These are phyloP conservation scores for Komagataella pastoris DNA, from an alignment of 805 yeast species.

Conservation along the genomic window DNA sequence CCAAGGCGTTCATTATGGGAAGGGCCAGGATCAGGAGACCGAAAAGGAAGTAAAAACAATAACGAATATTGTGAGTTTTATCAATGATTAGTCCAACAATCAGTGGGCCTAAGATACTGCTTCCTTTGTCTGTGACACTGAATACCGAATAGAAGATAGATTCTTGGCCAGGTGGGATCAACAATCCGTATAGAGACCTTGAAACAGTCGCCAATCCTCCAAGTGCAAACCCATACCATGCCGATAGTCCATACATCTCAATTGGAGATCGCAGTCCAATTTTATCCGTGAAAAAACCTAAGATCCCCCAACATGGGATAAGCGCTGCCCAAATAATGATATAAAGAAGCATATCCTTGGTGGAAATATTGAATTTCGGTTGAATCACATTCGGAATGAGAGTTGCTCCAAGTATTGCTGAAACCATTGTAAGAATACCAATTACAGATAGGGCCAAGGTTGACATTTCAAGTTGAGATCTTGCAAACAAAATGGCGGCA, in stretches of 20 bases:
- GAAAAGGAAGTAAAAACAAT: conserved; percentile 55
- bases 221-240: conserved; percentile 64
- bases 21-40: conserved; percentile 37
- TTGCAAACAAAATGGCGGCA: conserved; percentile 66
- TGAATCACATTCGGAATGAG: conserved; percentile 32
- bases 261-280: conserved; percentile 49
- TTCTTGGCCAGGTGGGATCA: conserved; percentile 67
- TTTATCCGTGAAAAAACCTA: conserved; percentile 42
- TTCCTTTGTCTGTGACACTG: conserved; percentile 71
- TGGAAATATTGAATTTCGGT: conserved; percentile 23
- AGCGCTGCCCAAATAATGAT: conserved; percentile 48
- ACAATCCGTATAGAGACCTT: conserved; percentile 51
- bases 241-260: conserved; percentile 58
- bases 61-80: conserved; percentile 58
- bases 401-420: conserved; percentile 58
- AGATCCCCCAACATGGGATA: conserved; percentile 59
- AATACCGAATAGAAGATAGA: conserved; percentile 65
- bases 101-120: conserved; percentile 62
- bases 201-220: conserved; percentile 66
- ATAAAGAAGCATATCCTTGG: conserved; percentile 34
- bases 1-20: conserved; percentile 39
- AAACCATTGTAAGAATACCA: conserved; percentile 52
- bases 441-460: conserved; percentile 52
- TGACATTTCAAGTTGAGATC: conserved; percentile 54
- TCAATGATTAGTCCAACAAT: conserved; percentile 64